Base-by-base conservation (phyloP, 2,329 filamentous ascomycete genomes). In the Arthrobotrys pseudoclavata region DNA sequence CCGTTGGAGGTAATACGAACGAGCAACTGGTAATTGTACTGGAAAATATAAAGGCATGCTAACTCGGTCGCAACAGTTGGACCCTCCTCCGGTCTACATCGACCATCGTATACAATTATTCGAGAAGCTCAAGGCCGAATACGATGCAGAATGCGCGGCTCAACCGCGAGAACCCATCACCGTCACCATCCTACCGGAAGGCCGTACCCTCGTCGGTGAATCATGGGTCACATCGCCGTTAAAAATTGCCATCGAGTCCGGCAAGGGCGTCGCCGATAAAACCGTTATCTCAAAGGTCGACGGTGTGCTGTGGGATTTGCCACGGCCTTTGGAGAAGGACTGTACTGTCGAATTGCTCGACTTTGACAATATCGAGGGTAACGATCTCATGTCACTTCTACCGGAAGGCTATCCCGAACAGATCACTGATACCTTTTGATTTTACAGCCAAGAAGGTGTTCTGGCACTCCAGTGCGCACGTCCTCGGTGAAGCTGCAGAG, bases 401-500 rank as follows among this genome's bases (percentile, higher is more conserved):
- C n/a, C 7, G 12, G 4, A 20, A 4, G 5, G 3, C 22, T 10
- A 20, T 5, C 10, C 20, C 9, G 55, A 26, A 60, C 18, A 12
- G 18, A 42, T 42, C 12, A 26, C 61, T 83, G 84, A 3, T 85
- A 57, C 10, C 9, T 45, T 45, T 45, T n/a, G 13, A 9, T 57
- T 78, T 20, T 48, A 70, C 92, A 85, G 95, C 93, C 82, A 94
- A 96, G 86, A 93, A 93, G 84, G 95, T 98, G 70, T 99, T 97
- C 86, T 99, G 95, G 95, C 96, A 98, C 85, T 97, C 93, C 20
- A 95, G 91, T 82, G 96, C 96, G 52, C 96, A 99, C 84, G 91
- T 97, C 80, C 89, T 99, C n/a, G 96, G 96, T 81, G 96, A 98
- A 85, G 94, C 94, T 76, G 92, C 91, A 61, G 96, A 99, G 85